Base-by-base conservation (phyloP, 2,329 filamentous ascomycete species). In the Nemania sp. region DNA sequence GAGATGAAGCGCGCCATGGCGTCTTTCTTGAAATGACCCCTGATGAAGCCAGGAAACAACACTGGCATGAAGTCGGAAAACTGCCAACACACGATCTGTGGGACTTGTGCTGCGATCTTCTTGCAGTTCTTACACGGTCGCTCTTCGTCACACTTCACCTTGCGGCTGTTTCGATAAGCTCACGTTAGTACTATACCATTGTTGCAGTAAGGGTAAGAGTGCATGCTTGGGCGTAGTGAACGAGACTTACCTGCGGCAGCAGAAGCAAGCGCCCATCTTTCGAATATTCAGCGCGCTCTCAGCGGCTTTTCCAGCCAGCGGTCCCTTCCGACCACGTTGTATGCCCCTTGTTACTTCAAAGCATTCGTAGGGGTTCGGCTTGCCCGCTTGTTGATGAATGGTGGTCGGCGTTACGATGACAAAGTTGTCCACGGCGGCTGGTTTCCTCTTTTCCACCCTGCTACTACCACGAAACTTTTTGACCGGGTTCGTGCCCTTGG, bases 51-150 rank as follows among this genome's bases (percentile, higher is more conserved):
- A 4, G 81, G 81, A 51, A 83, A 83, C 22, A 84, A 62, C 2
- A 78, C 72, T 0, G 72, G 71, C 6, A 79, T 56, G 54, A 84
- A 84, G 63, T 83, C 80, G 34, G 75, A 73, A 54, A 84, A 83
- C 64, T 80, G 79, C 81, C 81, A 83, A 69, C 81, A 84, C 20
- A 84, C 73, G 17, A 80, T 75, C 61, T 81, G 77, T 1, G 80
- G 80, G 12, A 82, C 72, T 44, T 75, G 69, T 2, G 72, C 65
- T 48, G 75, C 73, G 48, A 83, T 73, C 66, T 80, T 80, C 60
- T 73, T 75, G 72, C 81, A 84, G 69, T 78, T 82, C 66, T 76
- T 76, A 68, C 81, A 84, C 0, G 81, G 80, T 40, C 80, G 71
- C 61, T 80, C 74, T 58, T 76, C 76, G 64, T 82, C 79, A 58